Base-by-base conservation (phyloP, 2,329 filamentous ascomycete species). In the Ophiocordyceps camponoti-floridani region DNA sequence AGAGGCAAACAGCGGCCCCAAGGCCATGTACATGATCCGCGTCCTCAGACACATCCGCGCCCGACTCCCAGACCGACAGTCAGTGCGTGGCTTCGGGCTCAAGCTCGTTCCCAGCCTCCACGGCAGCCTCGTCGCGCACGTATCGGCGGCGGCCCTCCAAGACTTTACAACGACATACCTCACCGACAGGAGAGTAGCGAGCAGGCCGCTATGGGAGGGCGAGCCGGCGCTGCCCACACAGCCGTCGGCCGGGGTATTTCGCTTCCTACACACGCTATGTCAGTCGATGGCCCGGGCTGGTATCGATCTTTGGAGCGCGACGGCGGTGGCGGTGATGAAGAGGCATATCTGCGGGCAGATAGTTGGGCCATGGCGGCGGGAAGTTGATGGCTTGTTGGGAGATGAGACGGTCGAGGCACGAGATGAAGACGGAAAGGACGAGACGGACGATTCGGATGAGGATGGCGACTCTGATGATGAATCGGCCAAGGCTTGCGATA, bases 131-230 rank as follows among this genome's bases (percentile, higher is more conserved):
- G 77, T 75, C 0, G 55, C 56, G 2, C 62, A 71, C 27, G 69
- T 82, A 1, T 65, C 71, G 0, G 54, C 59, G 12, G 56, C 65
- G 0, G 64, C 75, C 0, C 54, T 82, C 31, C 60, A 71, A 44
- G 56, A 68, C 44, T 67, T 79, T 44, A 51, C 59, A 1, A 56
- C 57, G n/a, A 55, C 56, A 3, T 58, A 64, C 0, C 58, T 72
- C 38, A 59, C 65, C 1, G 59, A 63, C 42, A 70, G 63, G 45
- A 62, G 55, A 27, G 69, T 84, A 1, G 68, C 71, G 2, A 78
- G 80, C 7, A 70, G 78, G 44, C 69, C 74, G 0, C 66, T 95
- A 0, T 95, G 88, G 88, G 86, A 93, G 56, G 84, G 84, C 1
- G 67, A 75, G 35, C 83, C 84, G 0, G 68, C 76, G 26, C 58